Base-by-base conservation (phyloP, 495 filamentous ascomycete genomes). In the Immersiella caudata region DNA sequence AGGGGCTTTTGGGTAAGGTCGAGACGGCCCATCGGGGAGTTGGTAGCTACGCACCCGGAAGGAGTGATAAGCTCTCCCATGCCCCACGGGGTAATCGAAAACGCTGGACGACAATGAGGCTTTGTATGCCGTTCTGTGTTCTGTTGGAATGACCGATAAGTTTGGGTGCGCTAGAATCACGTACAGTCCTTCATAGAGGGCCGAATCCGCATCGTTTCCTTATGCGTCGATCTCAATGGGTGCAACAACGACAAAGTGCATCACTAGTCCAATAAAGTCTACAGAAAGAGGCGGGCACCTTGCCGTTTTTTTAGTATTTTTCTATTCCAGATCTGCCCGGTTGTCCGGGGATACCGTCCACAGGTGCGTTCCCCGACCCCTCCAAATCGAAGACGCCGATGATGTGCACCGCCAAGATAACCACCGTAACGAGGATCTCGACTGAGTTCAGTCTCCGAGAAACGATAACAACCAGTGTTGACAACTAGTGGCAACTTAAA, bases 1-100 rank as follows among this genome's bases (percentile, higher is more conserved):
- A 87, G 90, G 21, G 82, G 79, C 12, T 79, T 75, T 74, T 90
- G 65, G 12, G 51, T 56, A 52, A 70, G 11, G 35, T 70, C 65
- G 4, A 70, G 61, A 16, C 65, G 68, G 22, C 67, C 65, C 12
- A 60, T 51, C 60, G 7, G 67, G 62, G 40, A 69, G 27, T 14
- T 25, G 29, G 35, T 65, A 69, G 0, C n/a, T 62, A n/a, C 62
- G 62, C 6, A 56, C 12, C 1, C 49, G 62, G 22, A 61, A 69
- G 16, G 68, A 58, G 51, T 70, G 64, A 40, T 66, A 70, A 4
- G 51, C 21, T 8, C 64, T 29, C 33, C 68, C 64, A 40, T 70
- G 58, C 33, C 62, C 64, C n/a, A 70, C 22, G 33, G 68, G 68
- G 36, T 66, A 70, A 58, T 70, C 64, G 26, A 61, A 6, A 6